Evolutionary conservation across 2,329 filamentous ascomycete species (phyloP).

Genomic region (Chaetothyriales sp.): DNA sequence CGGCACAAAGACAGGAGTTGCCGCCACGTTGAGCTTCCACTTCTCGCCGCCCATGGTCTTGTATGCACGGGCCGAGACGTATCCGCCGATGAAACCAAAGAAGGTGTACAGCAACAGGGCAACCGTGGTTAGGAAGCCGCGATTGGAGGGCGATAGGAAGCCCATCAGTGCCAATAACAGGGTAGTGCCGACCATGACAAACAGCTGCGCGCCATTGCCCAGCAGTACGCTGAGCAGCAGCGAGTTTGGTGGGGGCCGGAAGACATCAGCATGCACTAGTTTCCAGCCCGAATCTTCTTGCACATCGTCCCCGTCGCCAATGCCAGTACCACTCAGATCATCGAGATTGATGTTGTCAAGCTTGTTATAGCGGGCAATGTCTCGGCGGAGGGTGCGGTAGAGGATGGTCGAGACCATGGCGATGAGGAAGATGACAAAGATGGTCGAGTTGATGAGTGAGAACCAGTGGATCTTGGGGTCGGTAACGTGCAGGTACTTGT

Average conservation of each 20-base stretch:
- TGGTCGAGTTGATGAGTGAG: conserved; percentile 86
- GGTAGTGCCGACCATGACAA: conserved; percentile 92
- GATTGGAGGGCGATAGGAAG: conserved; percentile 89
- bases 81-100: conserved; percentile 83
- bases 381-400: conserved; percentile 74
- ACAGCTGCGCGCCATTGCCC: conserved; percentile 87
- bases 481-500: conserved; percentile 95
- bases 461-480: conserved; percentile 99
- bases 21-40: conserved; percentile 85
- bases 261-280: conserved; percentile 91
- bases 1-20: conserved; percentile 76
- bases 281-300: conserved; percentile 99
- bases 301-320: conserved; percentile 68
- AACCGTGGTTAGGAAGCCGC: conserved; percentile 81
- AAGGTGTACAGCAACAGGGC: conserved; percentile 88
- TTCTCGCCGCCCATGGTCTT: conserved; percentile 82
- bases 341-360: conserved; percentile 83
- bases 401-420: conserved; percentile 88
- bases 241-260: conserved; percentile 70
- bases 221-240: conserved; percentile 75
- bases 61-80: conserved; percentile 78
- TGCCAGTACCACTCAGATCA: conserved; percentile 65
- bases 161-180: conserved; percentile 87
- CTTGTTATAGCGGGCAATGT: conserved; percentile 92
- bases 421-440: conserved; percentile 84